Evolutionary conservation across 345 rosid species (phyloP), one percentile per base, ranked within the genome.

Genomic region (Ricinus communis): DNA sequence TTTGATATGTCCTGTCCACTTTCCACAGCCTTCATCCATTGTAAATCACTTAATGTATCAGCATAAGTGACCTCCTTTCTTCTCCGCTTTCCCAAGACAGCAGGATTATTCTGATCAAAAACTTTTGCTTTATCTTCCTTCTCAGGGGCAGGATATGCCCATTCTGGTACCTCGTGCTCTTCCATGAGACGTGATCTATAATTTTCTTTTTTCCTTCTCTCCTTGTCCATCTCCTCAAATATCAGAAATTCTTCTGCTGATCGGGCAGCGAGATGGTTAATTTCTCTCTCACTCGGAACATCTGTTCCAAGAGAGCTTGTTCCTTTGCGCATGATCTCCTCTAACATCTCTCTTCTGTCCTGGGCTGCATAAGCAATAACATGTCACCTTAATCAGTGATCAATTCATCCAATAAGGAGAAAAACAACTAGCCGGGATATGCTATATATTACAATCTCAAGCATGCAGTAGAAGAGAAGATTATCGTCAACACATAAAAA

Each of bases 241-340:
- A 89, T 71, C 82, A 91, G 85, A 77, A 89, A 91, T 78, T 96
- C 99, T 62, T 93, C 98, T 33, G 85, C 91, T 25, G 92, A 62
- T 63, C 99, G 87, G 52, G 99, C 98, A 13, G 97, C 99, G 3
- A 96, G 97, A 52, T 96, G 81, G 78, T 96, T 96, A 79, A 96
- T 96, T 82, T 96, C 99, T 82, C 96, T 93, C 86, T 96, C 99
- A 72, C 97, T 96, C 10, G 99, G 99, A 69, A 96, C 97, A 71
- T 93, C 99, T 30, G 84, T 84, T 75, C 99, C 99, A 22, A 96
- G 90, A 36, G 98, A 87, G 76, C 98, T 93, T 59, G 98, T 82
- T 77, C 99, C 99, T 82, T 80, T 88, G n/a, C 96, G 89, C 99
- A 95, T 95, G 51, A 95, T 89, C 84, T 90, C 99, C 78, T 88